Evolutionary conservation across 2,329 filamentous ascomycete species (phyloP), one percentile per base, ranked within the genome.

Genomic region (Xylariaceae sp.): DNA sequence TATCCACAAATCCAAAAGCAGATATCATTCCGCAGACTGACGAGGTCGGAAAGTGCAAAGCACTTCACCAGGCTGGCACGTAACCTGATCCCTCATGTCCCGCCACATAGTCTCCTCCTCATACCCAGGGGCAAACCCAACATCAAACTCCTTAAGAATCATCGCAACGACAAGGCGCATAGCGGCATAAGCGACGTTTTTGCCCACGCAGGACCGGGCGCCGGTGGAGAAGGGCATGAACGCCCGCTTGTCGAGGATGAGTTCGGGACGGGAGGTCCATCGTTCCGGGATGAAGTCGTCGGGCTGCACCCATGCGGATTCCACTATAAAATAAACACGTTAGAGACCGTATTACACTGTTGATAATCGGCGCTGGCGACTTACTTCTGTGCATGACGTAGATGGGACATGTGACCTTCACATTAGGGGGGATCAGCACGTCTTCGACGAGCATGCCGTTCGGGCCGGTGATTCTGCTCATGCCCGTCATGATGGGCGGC

Each of bases 271-370:
- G 18, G 56, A 59, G 49, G 59, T 55, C 59, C 61, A 61, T 7
- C 59, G 48, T 45, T 63, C 61, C 5, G 61, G 61, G 36, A 63
- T 56, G 36, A 63, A 63, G 2, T 60, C 59, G 19, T 59, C 47
- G 13, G 59, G 54, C 9, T 45, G 18, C 12, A 51, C 44, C 44
- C 56, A 63, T 18, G 57, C 47, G 5, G 54, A 58, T 54, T 61
- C 61, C 51, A 63, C 59, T 63, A 26, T n/a, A n/a, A n/a, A n/a
- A n/a, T n/a, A n/a, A n/a, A n/a, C n/a, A n/a, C n/a, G n/a, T n/a
- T n/a, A n/a, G n/a, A n/a, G n/a, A n/a, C n/a, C n/a, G n/a, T n/a
- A n/a, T n/a, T n/a, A n/a, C n/a, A n/a, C n/a, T n/a, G n/a, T n/a
- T n/a, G n/a, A n/a, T n/a, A n/a, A n/a, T n/a, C n/a, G n/a, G n/a